Conservation (phyloP, 2,329 filamentous ascomycete species). For the Phialophora expanda region DNA sequence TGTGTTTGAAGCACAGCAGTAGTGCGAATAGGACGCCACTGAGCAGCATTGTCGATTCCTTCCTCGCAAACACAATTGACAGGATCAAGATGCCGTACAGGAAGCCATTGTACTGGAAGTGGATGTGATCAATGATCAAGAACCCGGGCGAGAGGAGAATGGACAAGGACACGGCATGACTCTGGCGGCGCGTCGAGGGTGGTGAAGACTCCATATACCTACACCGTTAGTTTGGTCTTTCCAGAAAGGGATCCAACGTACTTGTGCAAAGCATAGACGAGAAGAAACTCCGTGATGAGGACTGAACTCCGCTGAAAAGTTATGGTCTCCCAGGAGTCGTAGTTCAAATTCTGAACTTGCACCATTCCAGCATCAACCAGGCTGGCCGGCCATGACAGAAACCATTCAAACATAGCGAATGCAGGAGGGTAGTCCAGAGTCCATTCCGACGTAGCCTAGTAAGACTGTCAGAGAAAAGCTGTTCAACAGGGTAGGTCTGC, state of each 20-base stretch:
- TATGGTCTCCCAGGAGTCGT: slow-evolving; percentile 91
- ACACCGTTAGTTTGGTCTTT: slow-evolving; percentile 36
- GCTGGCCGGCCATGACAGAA: slow-evolving; percentile 78
- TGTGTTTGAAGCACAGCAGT: slow-evolving; percentile 94
- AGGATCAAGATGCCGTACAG: slow-evolving; percentile 89
- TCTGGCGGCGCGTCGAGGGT: slow-evolving; percentile 69
- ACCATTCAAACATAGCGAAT: slow-evolving; percentile 97
- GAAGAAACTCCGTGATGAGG: slow-evolving; percentile 79
- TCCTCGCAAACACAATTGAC: slow-evolving; percentile 81
- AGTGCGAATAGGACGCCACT: slow-evolving; percentile 84
- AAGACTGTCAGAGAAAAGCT: slow-evolving; percentile 3
- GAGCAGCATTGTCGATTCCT: slow-evolving; percentile 72
- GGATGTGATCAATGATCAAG: slow-evolving; percentile 96
- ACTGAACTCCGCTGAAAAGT: slow-evolving; percentile 94
- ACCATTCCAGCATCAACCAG: slow-evolving; percentile 83
- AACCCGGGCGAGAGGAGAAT: slow-evolving; percentile 90
- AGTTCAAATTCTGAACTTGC: slow-evolving; percentile 76
- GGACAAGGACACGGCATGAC: slow-evolving; percentile 85
- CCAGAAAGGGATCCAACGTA: slow-evolving; percentile 49
- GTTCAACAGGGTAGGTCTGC: not conserved
- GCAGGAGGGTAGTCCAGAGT: slow-evolving; percentile 98
- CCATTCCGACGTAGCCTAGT: slow-evolving; percentile 92
- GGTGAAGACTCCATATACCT: slow-evolving; percentile 78
- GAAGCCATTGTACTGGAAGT: slow-evolving; percentile 99
- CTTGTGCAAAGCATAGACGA: slow-evolving; percentile 81